Evolutionary conservation across 768 basidiomycete genomes (phyloP).

Genomic region (Agrocybe pediades): DNA sequence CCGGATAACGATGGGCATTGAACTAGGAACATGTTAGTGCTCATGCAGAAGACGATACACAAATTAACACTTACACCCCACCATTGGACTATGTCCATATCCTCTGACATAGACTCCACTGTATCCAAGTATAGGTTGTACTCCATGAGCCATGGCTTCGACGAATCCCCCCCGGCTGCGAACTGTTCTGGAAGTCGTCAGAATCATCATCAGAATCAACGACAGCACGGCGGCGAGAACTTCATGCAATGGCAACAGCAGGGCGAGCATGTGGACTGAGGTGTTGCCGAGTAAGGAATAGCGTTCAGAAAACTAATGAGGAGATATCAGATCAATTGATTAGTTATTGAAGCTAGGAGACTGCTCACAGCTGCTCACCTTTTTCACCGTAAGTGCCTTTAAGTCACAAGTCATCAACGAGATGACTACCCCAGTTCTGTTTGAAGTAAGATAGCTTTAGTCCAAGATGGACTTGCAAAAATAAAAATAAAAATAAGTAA

Average conservation of each 20-base stretch:
- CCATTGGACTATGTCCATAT: slow-evolving; percentile 27
- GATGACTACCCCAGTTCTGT: slow-evolving; percentile 3
- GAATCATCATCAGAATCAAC: neutral
- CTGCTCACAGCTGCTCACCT: no score
- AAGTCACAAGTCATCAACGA: slow-evolving; percentile 1
- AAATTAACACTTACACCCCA: slow-evolving; percentile 32
- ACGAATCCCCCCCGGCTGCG: neutral
- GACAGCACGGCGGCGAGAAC: neutral
- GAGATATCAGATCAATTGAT: neutral
- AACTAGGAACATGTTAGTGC: slow-evolving; percentile 12
- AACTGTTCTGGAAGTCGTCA: neutral
- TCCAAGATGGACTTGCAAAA: slow-evolving; percentile 1
- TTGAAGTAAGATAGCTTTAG: slow-evolving; percentile 9
- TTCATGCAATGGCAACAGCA: no score
- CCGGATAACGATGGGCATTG: slow-evolving; percentile 27
- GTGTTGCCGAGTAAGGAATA: slow-evolving; percentile 1
- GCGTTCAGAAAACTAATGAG: slow-evolving; percentile 6
- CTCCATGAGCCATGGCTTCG: slow-evolving; percentile 1
- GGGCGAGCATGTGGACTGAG: no score
- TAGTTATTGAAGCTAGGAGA: neutral
- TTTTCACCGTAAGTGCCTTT: neutral
- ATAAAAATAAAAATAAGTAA: neutral
- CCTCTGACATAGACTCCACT: slow-evolving; percentile 4
- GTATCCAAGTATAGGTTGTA: slow-evolving; percentile 1
- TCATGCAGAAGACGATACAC: neutral